Evolutionary conservation across 2,329 filamentous ascomycete species (phyloP).

Genomic region (Pseudogymnoascus pannorum): DNA sequence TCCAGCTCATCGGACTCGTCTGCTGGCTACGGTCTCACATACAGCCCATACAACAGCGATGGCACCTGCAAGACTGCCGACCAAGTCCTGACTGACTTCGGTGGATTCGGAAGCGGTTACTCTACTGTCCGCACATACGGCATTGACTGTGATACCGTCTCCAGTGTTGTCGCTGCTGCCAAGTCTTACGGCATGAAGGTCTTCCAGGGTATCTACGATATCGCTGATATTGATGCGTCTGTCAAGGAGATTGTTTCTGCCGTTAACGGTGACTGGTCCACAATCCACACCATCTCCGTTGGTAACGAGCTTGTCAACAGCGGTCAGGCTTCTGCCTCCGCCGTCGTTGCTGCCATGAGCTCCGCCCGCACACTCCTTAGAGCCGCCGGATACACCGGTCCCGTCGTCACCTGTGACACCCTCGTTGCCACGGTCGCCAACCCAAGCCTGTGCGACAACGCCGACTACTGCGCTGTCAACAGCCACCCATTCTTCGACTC

Average conservation of each 20-base stretch:
- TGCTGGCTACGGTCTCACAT: slow-evolving; percentile 43
- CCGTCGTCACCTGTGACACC: slow-evolving; percentile 75
- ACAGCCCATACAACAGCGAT: slow-evolving; percentile 49
- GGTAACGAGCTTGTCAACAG: slow-evolving; percentile 77
- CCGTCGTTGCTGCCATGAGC: slow-evolving; percentile 52
- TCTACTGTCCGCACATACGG: slow-evolving; percentile 69
- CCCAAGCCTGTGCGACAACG: slow-evolving; percentile 61
- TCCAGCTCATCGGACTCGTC: background rate
- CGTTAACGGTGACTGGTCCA: slow-evolving; percentile 56
- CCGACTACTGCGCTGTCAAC: slow-evolving; percentile 76
- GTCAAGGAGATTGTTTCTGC: slow-evolving; percentile 54
- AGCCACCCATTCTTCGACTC: slow-evolving; percentile 78
- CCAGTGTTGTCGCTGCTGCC: slow-evolving; percentile 54
- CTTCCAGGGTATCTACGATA: slow-evolving; percentile 67
- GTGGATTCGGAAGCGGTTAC: slow-evolving; percentile 45
- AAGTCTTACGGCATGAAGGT: slow-evolving; percentile 59
- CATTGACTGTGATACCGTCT: slow-evolving; percentile 67
- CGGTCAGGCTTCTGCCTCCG: slow-evolving; percentile 42
- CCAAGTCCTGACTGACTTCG: slow-evolving; percentile 59
- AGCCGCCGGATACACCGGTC: slow-evolving; percentile 58
- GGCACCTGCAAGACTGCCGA: slow-evolving; percentile 58
- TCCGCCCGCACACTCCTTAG: slow-evolving; percentile 51
- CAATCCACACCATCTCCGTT: slow-evolving; percentile 64
- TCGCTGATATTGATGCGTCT: slow-evolving; percentile 47
- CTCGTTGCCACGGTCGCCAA: slow-evolving; percentile 60